Conservation (phyloP, 2,329 filamentous ascomycete species). For the Paecilomyces dactylethromorphus region DNA sequence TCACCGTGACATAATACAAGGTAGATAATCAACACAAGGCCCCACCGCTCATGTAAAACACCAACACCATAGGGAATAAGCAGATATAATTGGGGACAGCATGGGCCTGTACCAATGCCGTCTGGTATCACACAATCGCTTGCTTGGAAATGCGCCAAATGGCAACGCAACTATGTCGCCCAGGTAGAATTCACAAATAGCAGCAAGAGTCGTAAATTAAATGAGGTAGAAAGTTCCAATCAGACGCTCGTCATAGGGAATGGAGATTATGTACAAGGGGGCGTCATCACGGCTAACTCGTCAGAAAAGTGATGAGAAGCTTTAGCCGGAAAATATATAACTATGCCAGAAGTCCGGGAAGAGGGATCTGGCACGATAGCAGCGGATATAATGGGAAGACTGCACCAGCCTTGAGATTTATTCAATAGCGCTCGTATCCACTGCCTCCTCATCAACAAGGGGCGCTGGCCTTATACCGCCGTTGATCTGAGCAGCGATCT, state of each 20-base stretch:
- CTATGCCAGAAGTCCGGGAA: background rate
- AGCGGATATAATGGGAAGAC: background rate
- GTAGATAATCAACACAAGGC: background rate
- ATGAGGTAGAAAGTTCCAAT: background rate
- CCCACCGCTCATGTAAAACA: background rate
- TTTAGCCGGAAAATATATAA: background rate
- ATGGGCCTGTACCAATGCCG: background rate
- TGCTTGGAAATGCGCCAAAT: background rate
- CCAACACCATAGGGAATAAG: background rate
- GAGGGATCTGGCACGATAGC: background rate
- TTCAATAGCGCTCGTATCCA: slow-evolving; percentile 1
- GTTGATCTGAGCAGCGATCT: slow-evolving; percentile 42
- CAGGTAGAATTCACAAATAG: background rate
- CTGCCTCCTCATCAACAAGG: slow-evolving; percentile 3
- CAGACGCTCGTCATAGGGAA: background rate
- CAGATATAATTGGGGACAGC: background rate
- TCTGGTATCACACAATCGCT: background rate
- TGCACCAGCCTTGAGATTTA: background rate
- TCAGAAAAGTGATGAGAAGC: background rate
- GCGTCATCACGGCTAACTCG: background rate
- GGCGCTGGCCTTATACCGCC: slow-evolving; percentile 23
- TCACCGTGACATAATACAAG: background rate
- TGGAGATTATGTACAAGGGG: background rate
- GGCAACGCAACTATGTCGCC: background rate
- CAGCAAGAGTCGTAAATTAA: background rate